Base-by-base conservation (phyloP, 345 rosid species). In the Euphorbia pulcherrima region DNA sequence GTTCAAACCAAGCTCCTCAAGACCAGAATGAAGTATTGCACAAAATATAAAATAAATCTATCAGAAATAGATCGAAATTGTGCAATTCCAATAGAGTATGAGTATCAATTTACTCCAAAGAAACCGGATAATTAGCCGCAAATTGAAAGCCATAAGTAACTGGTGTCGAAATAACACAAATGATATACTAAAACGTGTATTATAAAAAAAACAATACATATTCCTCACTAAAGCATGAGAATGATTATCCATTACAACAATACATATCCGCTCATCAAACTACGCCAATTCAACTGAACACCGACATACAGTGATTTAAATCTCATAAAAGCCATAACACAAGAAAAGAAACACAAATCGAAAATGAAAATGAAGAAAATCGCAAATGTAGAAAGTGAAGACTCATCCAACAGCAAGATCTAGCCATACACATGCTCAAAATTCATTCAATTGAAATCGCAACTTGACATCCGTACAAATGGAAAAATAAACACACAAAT, bases 251-350 rank as follows among this genome's bases (percentile, higher is more conserved):
- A 55, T 14, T 27, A 10, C 58, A 4, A 18, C 8, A 54, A 60
- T n/a, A 17, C 24, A 13, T 30, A 70, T 7, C 10, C 10, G 27
- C 18, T 29, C 35, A 63, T 18, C 11, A 56, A 28, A 21, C 41
- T 44, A 26, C 47, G 52, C 13, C 40, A 26, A 59, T 28, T 14
- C 18, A 26, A 26, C 18, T 2, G 59, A 21, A 52, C 48, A 3
- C 30, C 17, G 44, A 23, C 39, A 60, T 69, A 65, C 57, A 70
- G 64, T 41, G 79, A 75, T 82, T 79, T 65, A 44, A 56, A 70
- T 37, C 59, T 30, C 23, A 37, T 10, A 16, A 50, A 60, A 51
- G 24, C 46, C 21, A 50, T 17, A 23, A 11, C 23, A 67, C 20
- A n/a, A 61, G 11, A 18, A 50, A 7, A 5, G 17, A 14, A 48